Base-by-base conservation (phyloP, 2,329 filamentous ascomycete genomes). In the Ilyonectria sp. region DNA sequence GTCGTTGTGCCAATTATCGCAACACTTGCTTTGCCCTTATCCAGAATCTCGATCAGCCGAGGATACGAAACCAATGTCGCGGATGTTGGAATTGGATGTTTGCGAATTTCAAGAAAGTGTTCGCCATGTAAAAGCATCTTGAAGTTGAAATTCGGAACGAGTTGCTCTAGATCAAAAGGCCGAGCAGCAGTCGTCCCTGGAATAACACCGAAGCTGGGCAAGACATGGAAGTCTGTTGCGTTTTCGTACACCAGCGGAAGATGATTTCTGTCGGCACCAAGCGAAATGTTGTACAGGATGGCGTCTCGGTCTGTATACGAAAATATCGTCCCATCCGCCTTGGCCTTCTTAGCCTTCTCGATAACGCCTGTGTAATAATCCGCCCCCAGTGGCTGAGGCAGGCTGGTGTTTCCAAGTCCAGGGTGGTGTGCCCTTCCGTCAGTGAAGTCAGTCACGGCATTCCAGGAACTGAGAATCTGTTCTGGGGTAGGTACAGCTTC, bases 61-160 rank as follows among this genome's bases (percentile, higher is more conserved):
- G 91, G 92, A 78, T 91, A 90, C 62, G 92, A 94, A 75, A 93
- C 82, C 53, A 97, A 91, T 63, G 90, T 91, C 54, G 89, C 94
- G 60, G 91, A 88, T 33, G 95, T 98, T 33, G 95, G 95, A 75
- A 98, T 93, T 44, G 96, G 95, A 85, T 91, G 97, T 82, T 95
- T 94, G 79, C 91, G 91, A 78, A 99, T 89, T 84, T 98, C 95
- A 71, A 99, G 93, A 84, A 94, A 99, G 82, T 99, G 96, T 86
- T 99, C 96, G 79, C 96, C 96, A 84, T 99, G 96, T 23, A 99
- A 92, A 58, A 98, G 90, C 94, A 97, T 97, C 94, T 97, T 98
- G 68, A 95, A 95, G 49, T 90, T 94, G 86, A 97, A 99, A 87
- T 98, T 97, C 80, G 95, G 94, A 29, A 98, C 92, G 68, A 99